phyloP scores from a whole-genome alignment of 208 protist genomes.

The Wallacemonas sp. region DNA sequence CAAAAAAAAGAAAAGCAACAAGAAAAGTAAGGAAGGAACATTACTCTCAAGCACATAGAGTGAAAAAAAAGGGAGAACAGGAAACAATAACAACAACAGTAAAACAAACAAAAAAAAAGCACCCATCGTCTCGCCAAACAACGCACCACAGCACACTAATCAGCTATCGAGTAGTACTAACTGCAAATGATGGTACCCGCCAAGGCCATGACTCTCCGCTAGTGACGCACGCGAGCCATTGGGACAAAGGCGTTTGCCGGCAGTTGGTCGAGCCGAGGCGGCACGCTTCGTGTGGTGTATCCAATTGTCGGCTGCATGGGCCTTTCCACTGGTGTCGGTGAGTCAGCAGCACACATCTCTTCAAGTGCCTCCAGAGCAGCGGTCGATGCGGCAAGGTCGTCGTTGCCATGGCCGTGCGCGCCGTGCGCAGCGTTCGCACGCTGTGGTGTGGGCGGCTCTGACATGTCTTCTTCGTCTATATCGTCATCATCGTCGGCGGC shows the following conservation, averaged over 20 bases:
- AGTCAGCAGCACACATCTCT: no score
- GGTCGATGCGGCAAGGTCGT: no score
- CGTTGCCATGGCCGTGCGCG: no score
- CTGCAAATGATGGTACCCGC: background rate
- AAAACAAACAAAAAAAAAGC: background rate
- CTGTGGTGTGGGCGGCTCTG: no score
- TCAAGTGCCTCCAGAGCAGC: no score
- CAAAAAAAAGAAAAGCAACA: constrained; percentile 1
- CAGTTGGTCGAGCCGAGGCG: background rate
- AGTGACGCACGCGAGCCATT: background rate
- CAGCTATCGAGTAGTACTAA: background rate
- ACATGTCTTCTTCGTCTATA: background rate
- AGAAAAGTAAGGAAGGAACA: background rate
- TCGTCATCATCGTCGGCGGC: background rate
- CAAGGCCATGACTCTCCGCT: background rate
- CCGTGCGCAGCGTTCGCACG: no score
- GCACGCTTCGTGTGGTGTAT: background rate
- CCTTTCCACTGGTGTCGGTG: no score
- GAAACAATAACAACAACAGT: background rate
- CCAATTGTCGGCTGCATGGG: no score
- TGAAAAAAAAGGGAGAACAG: background rate
- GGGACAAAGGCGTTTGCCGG: background rate
- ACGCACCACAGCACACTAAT: background rate
- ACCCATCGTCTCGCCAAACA: no score
- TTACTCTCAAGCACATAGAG: background rate